Conservation (phyloP, 208 protist species). For the Acanthamoeba triangularis region DNA sequence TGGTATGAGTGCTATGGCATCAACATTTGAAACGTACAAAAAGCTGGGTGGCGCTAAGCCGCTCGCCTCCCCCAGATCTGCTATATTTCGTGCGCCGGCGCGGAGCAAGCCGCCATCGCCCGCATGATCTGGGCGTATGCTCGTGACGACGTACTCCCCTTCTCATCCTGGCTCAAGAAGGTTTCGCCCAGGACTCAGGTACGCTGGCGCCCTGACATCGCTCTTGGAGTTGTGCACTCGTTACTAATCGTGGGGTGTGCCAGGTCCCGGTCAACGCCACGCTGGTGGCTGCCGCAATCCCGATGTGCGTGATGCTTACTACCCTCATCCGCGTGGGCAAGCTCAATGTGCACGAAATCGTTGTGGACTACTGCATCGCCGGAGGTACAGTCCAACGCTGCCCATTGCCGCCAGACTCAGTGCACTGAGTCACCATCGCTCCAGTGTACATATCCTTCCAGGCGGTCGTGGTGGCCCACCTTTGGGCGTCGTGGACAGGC, state of each 20-base stretch:
- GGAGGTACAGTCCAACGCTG: background rate
- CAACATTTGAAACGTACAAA: too few species aligned
- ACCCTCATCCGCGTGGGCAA: background rate
- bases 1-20: background rate
- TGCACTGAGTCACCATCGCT: too few species aligned
- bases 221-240: background rate
- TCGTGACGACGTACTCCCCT: background rate
- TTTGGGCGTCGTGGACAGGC: background rate
- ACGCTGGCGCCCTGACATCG: background rate
- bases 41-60: too few species aligned
- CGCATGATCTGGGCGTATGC: background rate
- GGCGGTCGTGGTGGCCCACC: background rate
- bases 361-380: background rate
- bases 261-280: background rate
- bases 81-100: background rate
- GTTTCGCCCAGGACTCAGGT: background rate
- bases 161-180: background rate
- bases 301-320: background rate
- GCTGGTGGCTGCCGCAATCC: background rate
- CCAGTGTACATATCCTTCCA: constrained; percentile 1
- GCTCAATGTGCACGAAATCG: background rate
- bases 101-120: background rate
- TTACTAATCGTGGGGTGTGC: background rate
- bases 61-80: background rate
- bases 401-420: too few species aligned